Evolutionary conservation across 1,139 yeast species (phyloP).

Genomic region (Suhomyces maxii): DNA sequence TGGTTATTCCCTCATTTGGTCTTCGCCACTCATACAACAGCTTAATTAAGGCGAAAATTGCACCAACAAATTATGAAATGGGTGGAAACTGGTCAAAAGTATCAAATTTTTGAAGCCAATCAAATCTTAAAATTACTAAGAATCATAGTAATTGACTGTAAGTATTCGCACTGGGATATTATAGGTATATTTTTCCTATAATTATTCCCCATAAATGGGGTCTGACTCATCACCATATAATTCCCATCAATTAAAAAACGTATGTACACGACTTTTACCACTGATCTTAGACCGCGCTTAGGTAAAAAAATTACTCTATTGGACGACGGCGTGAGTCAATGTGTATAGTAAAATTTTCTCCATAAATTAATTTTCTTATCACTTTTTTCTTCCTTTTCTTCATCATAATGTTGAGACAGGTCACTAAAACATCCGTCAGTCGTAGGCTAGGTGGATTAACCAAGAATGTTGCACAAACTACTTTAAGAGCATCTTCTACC

Average conservation of each 20-base stretch:
- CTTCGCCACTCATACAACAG: background rate
- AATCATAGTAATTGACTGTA: too few relatives aligned
- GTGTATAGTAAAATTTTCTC: conserved; percentile 7
- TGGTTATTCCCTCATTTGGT: background rate
- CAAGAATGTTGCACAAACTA: conserved; percentile 7
- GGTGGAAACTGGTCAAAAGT: too few relatives aligned
- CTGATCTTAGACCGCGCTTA: conserved; percentile 49
- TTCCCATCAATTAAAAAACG: too few relatives aligned
- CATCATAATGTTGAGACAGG: conserved; percentile 14
- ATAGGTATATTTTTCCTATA: too few relatives aligned
- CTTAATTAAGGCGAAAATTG: too few relatives aligned
- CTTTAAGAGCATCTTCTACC: conserved; percentile 2
- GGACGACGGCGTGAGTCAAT: conserved; percentile 30
- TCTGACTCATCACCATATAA: background rate
- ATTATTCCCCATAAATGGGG: background rate
- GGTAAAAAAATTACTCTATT: conserved; percentile 28
- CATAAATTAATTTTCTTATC: conserved; percentile 1
- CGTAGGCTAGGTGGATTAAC: conserved; percentile 8
- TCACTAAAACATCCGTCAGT: conserved; percentile 11
- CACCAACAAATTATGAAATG: too few relatives aligned
- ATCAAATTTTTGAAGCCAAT: too few relatives aligned
- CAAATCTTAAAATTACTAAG: too few relatives aligned
- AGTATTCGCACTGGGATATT: too few relatives aligned
- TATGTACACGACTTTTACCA: background rate
- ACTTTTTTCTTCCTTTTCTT: conserved; percentile 6